Conservation (phyloP, 2,329 filamentous ascomycete genomes). For the Claviceps sp. region DNA sequence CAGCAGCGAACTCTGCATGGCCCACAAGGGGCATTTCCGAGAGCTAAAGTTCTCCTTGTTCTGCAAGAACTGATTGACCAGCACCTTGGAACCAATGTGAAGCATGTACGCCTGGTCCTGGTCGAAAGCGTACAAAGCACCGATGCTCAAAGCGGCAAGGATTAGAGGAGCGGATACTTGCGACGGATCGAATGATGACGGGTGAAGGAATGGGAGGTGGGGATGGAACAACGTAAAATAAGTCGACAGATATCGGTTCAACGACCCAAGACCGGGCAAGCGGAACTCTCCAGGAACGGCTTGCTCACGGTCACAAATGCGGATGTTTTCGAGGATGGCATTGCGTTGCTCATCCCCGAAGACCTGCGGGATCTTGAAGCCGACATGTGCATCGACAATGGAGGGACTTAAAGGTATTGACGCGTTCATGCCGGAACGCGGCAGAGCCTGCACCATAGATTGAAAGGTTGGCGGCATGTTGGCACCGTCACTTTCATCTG, state of each 20-base stretch:
- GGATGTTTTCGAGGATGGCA: constrained; percentile 75
- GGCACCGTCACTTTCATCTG: constrained; percentile 47
- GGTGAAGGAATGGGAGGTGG: constrained; percentile 89
- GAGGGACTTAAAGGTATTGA: constrained; percentile 64
- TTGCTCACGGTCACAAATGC: constrained; percentile 64
- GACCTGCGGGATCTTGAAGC: constrained; percentile 65
- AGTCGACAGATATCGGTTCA: constrained; percentile 87
- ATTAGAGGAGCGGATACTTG: constrained; percentile 70
- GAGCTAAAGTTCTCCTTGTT: constrained; percentile 99
- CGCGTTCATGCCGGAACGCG: constrained; percentile 54
- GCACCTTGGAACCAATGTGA: constrained; percentile 92
- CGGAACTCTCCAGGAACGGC: constrained; percentile 82
- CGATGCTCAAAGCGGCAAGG: constrained; percentile 84
- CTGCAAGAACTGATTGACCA: constrained; percentile 92
- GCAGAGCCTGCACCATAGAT: constrained; percentile 59
- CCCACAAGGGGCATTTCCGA: constrained; percentile 92
- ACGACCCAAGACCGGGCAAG: constrained; percentile 61
- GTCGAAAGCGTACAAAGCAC: constrained; percentile 91
- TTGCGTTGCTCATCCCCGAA: constrained; percentile 74
- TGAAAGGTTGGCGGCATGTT: constrained; percentile 53
- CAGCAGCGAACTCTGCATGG: constrained; percentile 89
- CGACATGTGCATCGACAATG: constrained; percentile 54
- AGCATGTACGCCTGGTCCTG: constrained; percentile 95
- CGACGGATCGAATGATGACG: constrained; percentile 74
- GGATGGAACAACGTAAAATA: constrained; percentile 98